Evolutionary conservation across 108 stramenopile genomes (phyloP).

Genomic region (Cylindrotheca fusiformis): DNA sequence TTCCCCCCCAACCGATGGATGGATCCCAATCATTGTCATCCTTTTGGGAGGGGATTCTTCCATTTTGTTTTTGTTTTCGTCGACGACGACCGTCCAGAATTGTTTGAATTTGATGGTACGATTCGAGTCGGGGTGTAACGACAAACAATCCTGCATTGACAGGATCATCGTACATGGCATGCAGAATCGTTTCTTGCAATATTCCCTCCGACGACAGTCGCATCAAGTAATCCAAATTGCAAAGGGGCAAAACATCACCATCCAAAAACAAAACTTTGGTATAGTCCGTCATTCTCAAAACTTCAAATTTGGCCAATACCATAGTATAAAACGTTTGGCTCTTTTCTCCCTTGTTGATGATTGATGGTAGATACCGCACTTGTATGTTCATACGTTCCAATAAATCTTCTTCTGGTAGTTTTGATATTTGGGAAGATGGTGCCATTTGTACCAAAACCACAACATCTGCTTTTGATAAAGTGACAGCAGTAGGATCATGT

Average conservation of each 20-base stretch:
- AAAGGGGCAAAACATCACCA: slow-evolving; percentile 56
- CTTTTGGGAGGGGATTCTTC: neutral
- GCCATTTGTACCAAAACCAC: slow-evolving; percentile 49
- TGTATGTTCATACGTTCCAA: slow-evolving; percentile 19
- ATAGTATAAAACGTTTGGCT: slow-evolving; percentile 16
- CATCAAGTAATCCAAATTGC: slow-evolving; percentile 58
- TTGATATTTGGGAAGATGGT: slow-evolving; percentile 3
- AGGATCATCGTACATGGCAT: slow-evolving; percentile 38
- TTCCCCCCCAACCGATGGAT: neutral
- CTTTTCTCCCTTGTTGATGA: neutral
- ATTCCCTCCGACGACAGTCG: slow-evolving; percentile 3
- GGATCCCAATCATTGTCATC: neutral
- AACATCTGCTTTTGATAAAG: slow-evolving; percentile 32
- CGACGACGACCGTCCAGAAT: too few species aligned
- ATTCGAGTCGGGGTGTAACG: slow-evolving; percentile 8
- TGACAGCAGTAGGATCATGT: neutral
- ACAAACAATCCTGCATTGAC: slow-evolving; percentile 38
- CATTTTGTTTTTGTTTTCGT: too few species aligned
- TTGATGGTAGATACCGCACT: slow-evolving; percentile 15
- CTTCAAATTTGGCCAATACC: slow-evolving; percentile 43
- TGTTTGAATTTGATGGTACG: slow-evolving; percentile 19
- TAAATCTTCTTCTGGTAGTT: slow-evolving; percentile 23
- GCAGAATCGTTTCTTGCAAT: slow-evolving; percentile 16
- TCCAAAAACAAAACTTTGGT: slow-evolving; percentile 61
- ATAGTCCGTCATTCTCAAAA: slow-evolving; percentile 47